phyloP scores from a whole-genome alignment of 352 stramenopile genomes.

The Phytophthora aleatoria region DNA sequence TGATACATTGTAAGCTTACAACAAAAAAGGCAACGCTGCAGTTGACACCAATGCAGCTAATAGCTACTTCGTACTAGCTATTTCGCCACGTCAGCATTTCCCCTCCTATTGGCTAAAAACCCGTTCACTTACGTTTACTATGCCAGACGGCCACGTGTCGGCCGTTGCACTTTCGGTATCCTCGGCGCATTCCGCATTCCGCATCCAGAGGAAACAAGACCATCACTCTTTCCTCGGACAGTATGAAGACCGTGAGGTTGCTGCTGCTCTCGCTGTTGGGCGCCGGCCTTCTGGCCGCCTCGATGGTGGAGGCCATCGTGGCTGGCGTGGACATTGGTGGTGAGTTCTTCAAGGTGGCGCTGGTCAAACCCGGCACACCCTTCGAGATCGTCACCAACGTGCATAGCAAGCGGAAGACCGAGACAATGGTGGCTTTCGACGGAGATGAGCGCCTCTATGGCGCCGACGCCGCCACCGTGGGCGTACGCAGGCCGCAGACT shows the following conservation, averaged over 20 bases:
- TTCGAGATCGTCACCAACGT: slow-evolving; percentile 99
- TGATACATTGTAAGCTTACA: no score
- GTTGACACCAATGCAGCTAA: slow-evolving; percentile 12
- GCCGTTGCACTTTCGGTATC: slow-evolving; percentile 13
- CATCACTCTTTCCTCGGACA: slow-evolving; percentile 31
- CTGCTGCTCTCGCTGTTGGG: slow-evolving; percentile 40
- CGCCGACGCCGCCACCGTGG: slow-evolving; percentile 91
- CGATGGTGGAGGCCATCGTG: slow-evolving; percentile 54
- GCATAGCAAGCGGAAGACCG: slow-evolving; percentile 98
- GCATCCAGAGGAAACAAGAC: slow-evolving; percentile 22
- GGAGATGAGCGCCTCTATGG: slow-evolving; percentile 94
- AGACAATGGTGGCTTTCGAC: slow-evolving; percentile 93
- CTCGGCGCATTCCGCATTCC: slow-evolving; percentile 33
- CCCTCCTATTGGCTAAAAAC: slow-evolving; percentile 20
- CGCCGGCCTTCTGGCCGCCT: slow-evolving; percentile 35
- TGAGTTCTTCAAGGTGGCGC: slow-evolving; percentile 88
- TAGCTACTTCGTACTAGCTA: slow-evolving; percentile 6
- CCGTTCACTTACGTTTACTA: slow-evolving; percentile 19
- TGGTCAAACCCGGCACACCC: slow-evolving; percentile 93
- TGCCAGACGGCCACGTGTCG: slow-evolving; percentile 30
- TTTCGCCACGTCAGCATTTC: slow-evolving; percentile 26
- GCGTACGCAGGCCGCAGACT: slow-evolving; percentile 92
- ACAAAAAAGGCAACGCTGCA: no score
- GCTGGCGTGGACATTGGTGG: slow-evolving; percentile 96
- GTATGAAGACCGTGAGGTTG: slow-evolving; percentile 35